Conservation (phyloP, 805 yeast species). For the Ogataea corticis region DNA sequence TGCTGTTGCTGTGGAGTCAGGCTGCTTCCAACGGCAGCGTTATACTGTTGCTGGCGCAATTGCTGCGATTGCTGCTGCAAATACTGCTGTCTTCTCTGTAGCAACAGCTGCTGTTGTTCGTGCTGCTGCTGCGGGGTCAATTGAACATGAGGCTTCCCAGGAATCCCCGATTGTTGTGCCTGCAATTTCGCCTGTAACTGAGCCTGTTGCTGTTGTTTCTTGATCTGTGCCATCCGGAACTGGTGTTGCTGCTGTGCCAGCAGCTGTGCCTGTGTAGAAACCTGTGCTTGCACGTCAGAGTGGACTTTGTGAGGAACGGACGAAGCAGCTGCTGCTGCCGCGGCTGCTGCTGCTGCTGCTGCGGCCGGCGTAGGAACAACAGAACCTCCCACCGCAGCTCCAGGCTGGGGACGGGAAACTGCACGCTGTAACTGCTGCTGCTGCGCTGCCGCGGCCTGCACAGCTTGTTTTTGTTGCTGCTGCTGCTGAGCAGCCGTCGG, state of each 20-base stretch:
- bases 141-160: slow-evolving; percentile 22
- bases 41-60: slow-evolving; percentile 23
- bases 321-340: slow-evolving; percentile 10
- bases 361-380: neutral
- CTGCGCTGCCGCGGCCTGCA: slow-evolving; percentile 7
- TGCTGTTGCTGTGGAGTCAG: slow-evolving; percentile 23
- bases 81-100: slow-evolving; percentile 24
- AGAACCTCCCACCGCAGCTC: neutral
- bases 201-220: slow-evolving; percentile 20
- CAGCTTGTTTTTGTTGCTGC: slow-evolving; percentile 8
- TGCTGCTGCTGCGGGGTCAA: slow-evolving; percentile 24
- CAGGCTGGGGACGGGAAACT: slow-evolving; percentile 5
- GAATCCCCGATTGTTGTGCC: slow-evolving; percentile 17
- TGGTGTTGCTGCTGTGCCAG: slow-evolving; percentile 24
- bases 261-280: slow-evolving; percentile 17
- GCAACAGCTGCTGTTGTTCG: slow-evolving; percentile 24
- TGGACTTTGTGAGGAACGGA: slow-evolving; percentile 7
- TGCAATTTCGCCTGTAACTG: slow-evolving; percentile 20
- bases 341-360: slow-evolving; percentile 6
- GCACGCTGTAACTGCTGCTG: slow-evolving; percentile 14
- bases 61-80: slow-evolving; percentile 27
- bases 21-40: slow-evolving; percentile 11
- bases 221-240: slow-evolving; percentile 21
- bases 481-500: slow-evolving; percentile 5
- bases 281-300: slow-evolving; percentile 17